A percentile compares a stretch with the other conserved stretches of the same genome.
Conservation (phyloP, 192 early-diverging fungal genomes). For the Spizellomyces sp. region DNA sequence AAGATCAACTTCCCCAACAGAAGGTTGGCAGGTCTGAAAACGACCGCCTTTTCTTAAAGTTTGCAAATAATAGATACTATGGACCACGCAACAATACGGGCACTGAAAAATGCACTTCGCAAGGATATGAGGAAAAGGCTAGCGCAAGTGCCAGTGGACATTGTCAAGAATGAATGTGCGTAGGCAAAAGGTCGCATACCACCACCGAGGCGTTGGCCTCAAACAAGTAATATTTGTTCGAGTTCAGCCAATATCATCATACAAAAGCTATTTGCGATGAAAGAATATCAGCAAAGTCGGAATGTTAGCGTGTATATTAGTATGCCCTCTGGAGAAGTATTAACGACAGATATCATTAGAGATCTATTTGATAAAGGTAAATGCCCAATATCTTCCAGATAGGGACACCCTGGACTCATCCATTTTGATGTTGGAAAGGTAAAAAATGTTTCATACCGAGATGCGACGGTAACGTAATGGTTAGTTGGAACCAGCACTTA, state of each 20-base stretch:
- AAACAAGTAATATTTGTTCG: too few species aligned
- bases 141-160: conserved; percentile 10
- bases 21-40: too few species aligned
- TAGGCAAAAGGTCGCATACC: not conserved
- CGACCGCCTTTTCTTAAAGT: too few species aligned
- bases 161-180: conserved; percentile 21
- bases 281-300: conserved; percentile 12
- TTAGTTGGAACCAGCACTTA: not conserved
- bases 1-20: too few species aligned
- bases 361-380: conserved; percentile 24
- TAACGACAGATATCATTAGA: conserved; percentile 24
- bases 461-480: conserved; percentile 35
- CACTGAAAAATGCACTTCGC: conserved; percentile 25
- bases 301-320: conserved; percentile 30
- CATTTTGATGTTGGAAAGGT: not conserved
- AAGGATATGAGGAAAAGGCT: conserved; percentile 26
- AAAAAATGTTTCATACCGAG: conserved; percentile 36
- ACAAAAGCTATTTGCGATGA: conserved; percentile 11
- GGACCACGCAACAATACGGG: conserved; percentile 1
- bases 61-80: too few species aligned
- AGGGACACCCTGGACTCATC: not conserved
- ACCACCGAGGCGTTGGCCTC: not conserved
- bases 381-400: not conserved
- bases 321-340: conserved; percentile 30
- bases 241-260: conserved; percentile 14